A percentile compares a stretch with the other conserved stretches of the same genome.
phyloP scores from a whole-genome alignment of 805 yeast genomes.

The Tetrapisispora phaffii region DNA sequence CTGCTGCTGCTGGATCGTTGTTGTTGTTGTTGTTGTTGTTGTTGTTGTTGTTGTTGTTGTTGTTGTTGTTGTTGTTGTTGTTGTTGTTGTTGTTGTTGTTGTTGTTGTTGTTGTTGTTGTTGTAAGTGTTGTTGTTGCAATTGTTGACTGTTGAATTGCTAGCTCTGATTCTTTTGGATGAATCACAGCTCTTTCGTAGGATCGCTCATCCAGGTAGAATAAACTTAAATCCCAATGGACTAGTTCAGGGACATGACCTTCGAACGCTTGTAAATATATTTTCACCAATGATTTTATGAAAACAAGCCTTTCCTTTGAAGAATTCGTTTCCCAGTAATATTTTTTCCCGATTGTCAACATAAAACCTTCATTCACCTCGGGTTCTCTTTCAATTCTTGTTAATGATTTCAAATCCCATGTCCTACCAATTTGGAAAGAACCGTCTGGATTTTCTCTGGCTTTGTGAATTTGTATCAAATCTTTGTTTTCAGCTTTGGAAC shows the following conservation, averaged over 20 bases:
- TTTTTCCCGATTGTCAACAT: slow-evolving; percentile 56
- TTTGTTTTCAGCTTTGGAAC: slow-evolving; percentile 45
- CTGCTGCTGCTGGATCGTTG: slow-evolving; percentile 5
- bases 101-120: slow-evolving; percentile 1
- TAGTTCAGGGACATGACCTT: slow-evolving; percentile 45
- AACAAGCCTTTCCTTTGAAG: slow-evolving; percentile 47
- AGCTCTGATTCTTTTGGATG: not conserved
- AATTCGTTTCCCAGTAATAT: slow-evolving; percentile 72
- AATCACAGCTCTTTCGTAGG: slow-evolving; percentile 29
- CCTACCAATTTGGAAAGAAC: slow-evolving; percentile 78
- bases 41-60: not conserved
- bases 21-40: not conserved
- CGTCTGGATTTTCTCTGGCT: slow-evolving; percentile 70
- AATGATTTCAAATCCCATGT: slow-evolving; percentile 82
- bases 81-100: slow-evolving; percentile 4
- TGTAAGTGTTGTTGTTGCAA: not conserved
- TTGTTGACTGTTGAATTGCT: not conserved
- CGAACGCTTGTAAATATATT: slow-evolving; percentile 44
- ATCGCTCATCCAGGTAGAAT: slow-evolving; percentile 33
- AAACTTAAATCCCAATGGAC: slow-evolving; percentile 40
- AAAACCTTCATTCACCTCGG: slow-evolving; percentile 46
- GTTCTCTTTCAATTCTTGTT: slow-evolving; percentile 43
- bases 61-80: slow-evolving; percentile 2
- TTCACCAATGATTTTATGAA: slow-evolving; percentile 46
- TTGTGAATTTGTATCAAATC: slow-evolving; percentile 72